Percentiles rank a stretch among this genome's conserved stretches.
Evolutionary conservation across 2,329 filamentous ascomycete species (phyloP).

Genomic region (Metarhizium humberi): DNA sequence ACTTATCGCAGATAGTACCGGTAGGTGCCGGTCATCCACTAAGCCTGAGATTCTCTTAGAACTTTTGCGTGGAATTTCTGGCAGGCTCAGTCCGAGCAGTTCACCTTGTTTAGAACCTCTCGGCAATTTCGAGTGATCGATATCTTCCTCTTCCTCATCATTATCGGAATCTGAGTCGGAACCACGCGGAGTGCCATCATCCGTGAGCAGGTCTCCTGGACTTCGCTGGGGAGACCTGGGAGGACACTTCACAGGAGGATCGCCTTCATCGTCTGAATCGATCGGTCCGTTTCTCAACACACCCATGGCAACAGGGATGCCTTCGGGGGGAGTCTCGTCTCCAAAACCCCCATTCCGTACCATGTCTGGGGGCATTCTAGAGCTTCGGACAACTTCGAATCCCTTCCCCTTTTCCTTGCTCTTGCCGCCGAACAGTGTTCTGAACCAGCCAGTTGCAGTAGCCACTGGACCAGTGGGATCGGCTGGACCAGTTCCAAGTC

Average conservation of each 20-base stretch:
- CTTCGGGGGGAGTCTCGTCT: conserved; percentile 58
- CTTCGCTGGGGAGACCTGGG: conserved; percentile 16
- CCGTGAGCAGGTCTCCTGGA: conserved; percentile 31
- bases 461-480: conserved; percentile 89
- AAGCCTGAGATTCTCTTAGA: conserved; percentile 51
- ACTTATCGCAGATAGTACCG: neutral
- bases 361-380: conserved; percentile 74
- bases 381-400: conserved; percentile 90
- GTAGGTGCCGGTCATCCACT: conserved; percentile 18
- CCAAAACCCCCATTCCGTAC: conserved; percentile 41
- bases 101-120: conserved; percentile 2
- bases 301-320: conserved; percentile 55
- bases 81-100: conserved; percentile 23
- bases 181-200: conserved; percentile 32
- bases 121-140: conserved; percentile 14
- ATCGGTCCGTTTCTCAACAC: conserved; percentile 51
- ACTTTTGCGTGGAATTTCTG: conserved; percentile 62
- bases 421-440: conserved; percentile 68
- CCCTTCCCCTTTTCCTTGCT: conserved; percentile 93
- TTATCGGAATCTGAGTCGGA: conserved; percentile 31
- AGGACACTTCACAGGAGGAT: conserved; percentile 16
- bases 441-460: conserved; percentile 84
- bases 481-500: conserved; percentile 84
- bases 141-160: conserved; percentile 27
- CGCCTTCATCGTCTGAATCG: conserved; percentile 51